Evolutionary conservation across 23 red algal genomes (phyloP).

Genomic region (Pyropia yezoensis): DNA sequence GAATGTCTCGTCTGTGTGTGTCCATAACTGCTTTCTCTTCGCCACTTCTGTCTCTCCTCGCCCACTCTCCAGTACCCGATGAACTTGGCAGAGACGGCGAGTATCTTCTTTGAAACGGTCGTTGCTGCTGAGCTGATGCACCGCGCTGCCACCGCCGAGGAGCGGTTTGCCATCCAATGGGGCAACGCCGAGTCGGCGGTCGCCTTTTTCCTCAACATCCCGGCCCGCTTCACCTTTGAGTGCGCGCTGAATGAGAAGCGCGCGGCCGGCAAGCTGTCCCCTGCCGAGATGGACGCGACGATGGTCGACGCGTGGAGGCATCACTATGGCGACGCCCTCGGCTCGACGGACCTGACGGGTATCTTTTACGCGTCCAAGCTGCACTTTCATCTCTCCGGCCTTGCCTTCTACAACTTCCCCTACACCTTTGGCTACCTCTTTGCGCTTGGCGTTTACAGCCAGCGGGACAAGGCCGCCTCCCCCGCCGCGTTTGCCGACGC

Average conservation of each 20-base stretch:
- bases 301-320: slow-evolving; percentile 52
- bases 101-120: slow-evolving; percentile 79
- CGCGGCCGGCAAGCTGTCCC: slow-evolving; percentile 30
- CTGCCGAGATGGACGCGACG: slow-evolving; percentile 49
- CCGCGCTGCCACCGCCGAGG: slow-evolving; percentile 27
- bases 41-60: too few species aligned
- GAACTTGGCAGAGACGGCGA: slow-evolving; percentile 72
- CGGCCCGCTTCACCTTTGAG: slow-evolving; percentile 64
- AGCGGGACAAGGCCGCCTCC: slow-evolving; percentile 23
- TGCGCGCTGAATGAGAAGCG: slow-evolving; percentile 33
- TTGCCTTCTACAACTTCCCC: slow-evolving; percentile 71
- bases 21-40: too few species aligned
- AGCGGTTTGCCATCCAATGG: slow-evolving; percentile 53
- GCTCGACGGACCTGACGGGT: slow-evolving; percentile 21
- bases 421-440: slow-evolving; percentile 77
- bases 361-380: slow-evolving; percentile 63
- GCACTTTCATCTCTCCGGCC: slow-evolving; percentile 60
- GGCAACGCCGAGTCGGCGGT: slow-evolving; percentile 46
- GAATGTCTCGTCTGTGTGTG: too few species aligned
- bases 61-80: slow-evolving; percentile 24
- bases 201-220: slow-evolving; percentile 65
- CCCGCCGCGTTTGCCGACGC: slow-evolving; percentile 32
- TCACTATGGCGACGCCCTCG: slow-evolving; percentile 52
- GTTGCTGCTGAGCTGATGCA: slow-evolving; percentile 49
- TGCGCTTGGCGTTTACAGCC: slow-evolving; percentile 53